Percentiles rank a stretch among this genome's conserved stretches.
Conservation (phyloP, 2,329 filamentous ascomycete species). For the Colletotrichum musicola region DNA sequence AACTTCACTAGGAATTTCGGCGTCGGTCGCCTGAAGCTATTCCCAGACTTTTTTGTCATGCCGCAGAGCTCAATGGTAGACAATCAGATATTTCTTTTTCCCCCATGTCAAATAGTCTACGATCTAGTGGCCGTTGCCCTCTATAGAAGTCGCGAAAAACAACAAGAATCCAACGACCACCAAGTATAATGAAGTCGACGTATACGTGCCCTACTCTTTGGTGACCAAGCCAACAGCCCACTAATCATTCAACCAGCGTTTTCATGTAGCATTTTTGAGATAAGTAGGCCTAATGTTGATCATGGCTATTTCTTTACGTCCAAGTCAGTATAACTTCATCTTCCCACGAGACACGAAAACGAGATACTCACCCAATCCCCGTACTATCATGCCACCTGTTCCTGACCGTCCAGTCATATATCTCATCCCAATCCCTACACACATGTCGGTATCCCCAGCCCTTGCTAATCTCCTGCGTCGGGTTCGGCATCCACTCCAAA, state of each 20-base stretch:
- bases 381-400: not conserved
- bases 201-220: too few species aligned
- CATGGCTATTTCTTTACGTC: not conserved
- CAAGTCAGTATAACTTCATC: not conserved
- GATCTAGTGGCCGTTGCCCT: too few species aligned
- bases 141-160: too few species aligned
- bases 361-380: not conserved
- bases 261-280: not conserved
- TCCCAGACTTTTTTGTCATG: too few species aligned
- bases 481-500: constrained; percentile 51
- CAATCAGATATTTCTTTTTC: too few species aligned
- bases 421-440: constrained; percentile 43
- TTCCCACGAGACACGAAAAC: not conserved
- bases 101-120: too few species aligned
- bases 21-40: too few species aligned
- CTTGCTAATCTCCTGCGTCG: not conserved
- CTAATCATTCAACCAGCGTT: not conserved
- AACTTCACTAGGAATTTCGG: too few species aligned
- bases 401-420: not conserved
- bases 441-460: constrained; percentile 41
- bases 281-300: not conserved
- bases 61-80: too few species aligned
- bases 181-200: too few species aligned
- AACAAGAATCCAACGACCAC: too few species aligned
- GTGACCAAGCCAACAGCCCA: not conserved